A percentile compares a stretch with the other conserved stretches of the same genome.
phyloP scores from a whole-genome alignment of 2,329 filamentous ascomycete species.

The Ophiostoma piceae region DNA sequence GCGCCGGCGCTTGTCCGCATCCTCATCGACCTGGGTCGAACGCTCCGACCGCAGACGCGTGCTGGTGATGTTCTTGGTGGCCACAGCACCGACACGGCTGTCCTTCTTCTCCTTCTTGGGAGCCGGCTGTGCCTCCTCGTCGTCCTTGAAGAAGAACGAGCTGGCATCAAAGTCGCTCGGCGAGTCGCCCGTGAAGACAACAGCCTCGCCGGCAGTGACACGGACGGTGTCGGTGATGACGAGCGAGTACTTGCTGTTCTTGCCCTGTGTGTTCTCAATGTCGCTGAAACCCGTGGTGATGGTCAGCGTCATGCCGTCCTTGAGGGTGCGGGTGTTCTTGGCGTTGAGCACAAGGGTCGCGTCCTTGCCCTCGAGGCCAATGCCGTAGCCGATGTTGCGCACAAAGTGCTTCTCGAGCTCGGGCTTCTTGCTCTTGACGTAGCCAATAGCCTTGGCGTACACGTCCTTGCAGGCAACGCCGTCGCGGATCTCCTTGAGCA shows the following conservation, averaged over 20 bases:
- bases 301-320: conserved; percentile 95
- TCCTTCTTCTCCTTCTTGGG: conserved; percentile 91
- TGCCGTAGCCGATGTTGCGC: conserved; percentile 85
- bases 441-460: conserved; percentile 75
- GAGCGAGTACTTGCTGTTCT: conserved; percentile 93
- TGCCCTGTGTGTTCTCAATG: conserved; percentile 76
- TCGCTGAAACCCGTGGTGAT: conserved; percentile 87
- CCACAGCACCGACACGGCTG: conserved; percentile 74
- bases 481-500: conserved; percentile 85
- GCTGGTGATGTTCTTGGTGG: conserved; percentile 91
- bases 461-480: conserved; percentile 83
- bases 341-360: conserved; percentile 74
- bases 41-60: conserved; percentile 88
- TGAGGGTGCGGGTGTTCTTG: conserved; percentile 77
- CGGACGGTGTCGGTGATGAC: conserved; percentile 90
- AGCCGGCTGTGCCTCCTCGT: conserved; percentile 77
- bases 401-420: conserved; percentile 93
- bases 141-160: conserved; percentile 98
- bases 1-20: conserved; percentile 77
- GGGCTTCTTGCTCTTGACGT: conserved; percentile 85
- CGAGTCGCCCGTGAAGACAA: conserved; percentile 90
- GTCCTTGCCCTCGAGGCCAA: conserved; percentile 89
- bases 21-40: conserved; percentile 80
- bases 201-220: conserved; percentile 69
- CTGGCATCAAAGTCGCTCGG: conserved; percentile 87